Base-by-base conservation (phyloP, 305 asterid genomes). In the Fraxinus ornus region DNA sequence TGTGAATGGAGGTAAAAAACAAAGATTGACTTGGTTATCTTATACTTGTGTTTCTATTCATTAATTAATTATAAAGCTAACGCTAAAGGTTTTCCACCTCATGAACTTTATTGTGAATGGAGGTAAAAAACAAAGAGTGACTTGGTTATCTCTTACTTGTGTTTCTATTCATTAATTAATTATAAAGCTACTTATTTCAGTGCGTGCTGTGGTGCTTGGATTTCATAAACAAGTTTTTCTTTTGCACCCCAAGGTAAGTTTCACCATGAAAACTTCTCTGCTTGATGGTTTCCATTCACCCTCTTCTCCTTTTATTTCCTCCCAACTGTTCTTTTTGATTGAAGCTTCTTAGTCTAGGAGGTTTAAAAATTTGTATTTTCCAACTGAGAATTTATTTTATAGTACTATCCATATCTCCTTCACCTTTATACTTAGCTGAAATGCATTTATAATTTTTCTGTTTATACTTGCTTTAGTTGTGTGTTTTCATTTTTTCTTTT, bases 81-180 rank as follows among this genome's bases (percentile, higher is more conserved):
- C 97, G 0, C 98, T 93, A 89, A 95, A 95, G 92, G 94, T 95
- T 86, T 95, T 95, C 93, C 98, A 95, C 89, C 91, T 95, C 84
- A 95, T 95, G 99, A 95, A 95, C 89, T 95, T 93, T 79, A 77
- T 95, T 72, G 98, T 95, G 78, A 95, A 93, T 89, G 99, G 99
- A 93, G 97, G 98, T 93, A 91, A 86, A 83, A 24, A 36, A 5
- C 62, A 47, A 79, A 78, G 75, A 80, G 62, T 83, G 70, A 74
- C 83, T 85, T 76, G 78, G 49, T 21, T 85, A 22, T 52, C 13
- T 15, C 57, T 41, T 78, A 28, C 37, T 21, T 55, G 15, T 84
- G 68, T 47, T 74, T 83, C 57, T 81, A 36, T 77, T 62, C 15
- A 68, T 78, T 80, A 78, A 82, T 83, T 78, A 83, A 71, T 82